phyloP scores from a whole-genome alignment of 2,329 filamentous ascomycete genomes.

The Alternaria sp. region DNA sequence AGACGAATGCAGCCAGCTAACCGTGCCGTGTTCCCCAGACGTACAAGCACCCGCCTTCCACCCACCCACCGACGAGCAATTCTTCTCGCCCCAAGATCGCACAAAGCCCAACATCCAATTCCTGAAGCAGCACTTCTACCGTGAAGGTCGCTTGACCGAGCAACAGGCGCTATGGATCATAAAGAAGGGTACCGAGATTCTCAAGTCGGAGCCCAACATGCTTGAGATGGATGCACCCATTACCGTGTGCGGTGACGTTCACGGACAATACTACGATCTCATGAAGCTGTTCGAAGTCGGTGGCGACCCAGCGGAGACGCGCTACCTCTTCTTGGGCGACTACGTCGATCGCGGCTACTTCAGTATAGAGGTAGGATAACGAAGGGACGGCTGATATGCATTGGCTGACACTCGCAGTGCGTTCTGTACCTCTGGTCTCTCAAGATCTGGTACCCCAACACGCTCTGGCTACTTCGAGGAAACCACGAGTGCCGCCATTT shows the following conservation, averaged over 20 bases:
- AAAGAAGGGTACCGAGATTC: slow-evolving; percentile 82
- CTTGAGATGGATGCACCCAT: slow-evolving; percentile 99
- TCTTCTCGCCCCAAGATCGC: slow-evolving; percentile 86
- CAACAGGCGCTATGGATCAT: slow-evolving; percentile 98
- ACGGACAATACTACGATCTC: slow-evolving; percentile 98
- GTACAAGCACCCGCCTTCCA: slow-evolving; percentile 96
- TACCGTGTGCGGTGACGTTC: slow-evolving; percentile 97
- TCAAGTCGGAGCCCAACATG: slow-evolving; percentile 91
- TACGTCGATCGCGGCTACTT: slow-evolving; percentile 99
- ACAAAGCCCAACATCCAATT: slow-evolving; percentile 92
- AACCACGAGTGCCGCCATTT: slow-evolving; percentile 99
- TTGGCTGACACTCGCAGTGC: slow-evolving; percentile 64
- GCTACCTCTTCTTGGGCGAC: slow-evolving; percentile 96
- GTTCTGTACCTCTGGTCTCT: slow-evolving; percentile 97
- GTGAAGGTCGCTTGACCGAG: slow-evolving; percentile 94
- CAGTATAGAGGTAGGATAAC: slow-evolving; percentile 78
- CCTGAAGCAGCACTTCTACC: slow-evolving; percentile 97
- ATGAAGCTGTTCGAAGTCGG: slow-evolving; percentile 99
- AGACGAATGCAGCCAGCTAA: slow-evolving; percentile 36
- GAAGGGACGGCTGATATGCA: background rate
- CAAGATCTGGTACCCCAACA: slow-evolving; percentile 99
- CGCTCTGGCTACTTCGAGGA: slow-evolving; percentile 93
- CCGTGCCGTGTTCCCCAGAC: slow-evolving; percentile 64
- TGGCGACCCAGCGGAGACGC: slow-evolving; percentile 92
- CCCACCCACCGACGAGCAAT: slow-evolving; percentile 91